Base-by-base conservation (phyloP, 1,284 basidiomycete genomes). In the Salmacisia buchloeana region DNA sequence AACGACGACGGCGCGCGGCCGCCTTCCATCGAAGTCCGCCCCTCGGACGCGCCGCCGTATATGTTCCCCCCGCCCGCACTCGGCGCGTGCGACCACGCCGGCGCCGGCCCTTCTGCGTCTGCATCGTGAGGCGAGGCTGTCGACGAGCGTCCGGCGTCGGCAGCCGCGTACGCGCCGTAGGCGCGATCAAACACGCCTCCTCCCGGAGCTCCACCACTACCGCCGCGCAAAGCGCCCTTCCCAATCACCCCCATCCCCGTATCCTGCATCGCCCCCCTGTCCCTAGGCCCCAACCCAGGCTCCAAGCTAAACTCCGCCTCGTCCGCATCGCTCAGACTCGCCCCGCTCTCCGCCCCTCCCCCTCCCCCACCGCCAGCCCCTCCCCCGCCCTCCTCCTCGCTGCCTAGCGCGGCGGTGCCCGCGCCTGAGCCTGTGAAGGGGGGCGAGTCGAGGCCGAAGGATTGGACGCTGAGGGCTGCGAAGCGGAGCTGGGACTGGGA, bases 341-440 rank as follows among this genome's bases (percentile, higher is more conserved):
- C n/a, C n/a, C 35, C 52, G 27, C 35, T 38, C 18, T 56, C 52
- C 12, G 10, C 41, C 12, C 25, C 57, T 29, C 54, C 54, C 34
- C 27, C 12, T 9, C 36, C 23, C 2, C 21, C 15, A 18, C 54
- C 54, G 18, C 31, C 23, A n/a, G 21, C 23, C 31, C 54, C 23
- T n/a, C n/a, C 35, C 21, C 45, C 45, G 45, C 45, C 27, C 21
- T 27, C 46, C 27, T 33, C 23, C 63, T 1, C 70, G 64, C 66
- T 65, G 70, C 63, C 45, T 66, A 64, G 4, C 71, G 70, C 6
- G 72, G 73, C 5, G 70, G 69, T 23, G 65, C 69, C 25, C 68
- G 74, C 68, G 35, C n/a, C n/a, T n/a, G n/a, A n/a, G n/a, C 77
- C 77, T 0, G 75, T 79, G 63, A 79, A 79, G 5, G 77, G 77